A percentile compares a stretch with the other conserved stretches of the same genome.
These are phyloP conservation scores for Diaporthe ilicicola DNA, from an alignment of 2,329 filamentous ascomycete genomes.

Conservation along the genomic window DNA sequence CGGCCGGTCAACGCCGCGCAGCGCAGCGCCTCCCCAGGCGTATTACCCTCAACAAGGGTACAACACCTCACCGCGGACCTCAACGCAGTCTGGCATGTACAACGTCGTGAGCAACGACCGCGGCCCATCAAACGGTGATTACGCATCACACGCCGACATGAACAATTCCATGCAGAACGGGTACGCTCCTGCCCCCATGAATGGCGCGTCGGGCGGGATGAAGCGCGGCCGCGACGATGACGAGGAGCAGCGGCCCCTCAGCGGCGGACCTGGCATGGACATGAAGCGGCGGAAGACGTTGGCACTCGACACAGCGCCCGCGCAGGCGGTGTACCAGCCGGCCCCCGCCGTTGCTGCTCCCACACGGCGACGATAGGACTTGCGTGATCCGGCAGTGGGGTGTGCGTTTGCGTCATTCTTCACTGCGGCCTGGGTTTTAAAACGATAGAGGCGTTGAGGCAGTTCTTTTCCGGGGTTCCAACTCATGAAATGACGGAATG, in stretches of 20 bases:
- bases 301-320: constrained; percentile 42
- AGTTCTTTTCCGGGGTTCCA: constrained; percentile 24
- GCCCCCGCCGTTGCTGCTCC: constrained; percentile 40
- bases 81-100: constrained; percentile 82
- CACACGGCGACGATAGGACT: constrained; percentile 28
- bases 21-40: constrained; percentile 73
- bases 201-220: constrained; percentile 60
- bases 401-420: constrained; percentile 18
- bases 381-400: background rate
- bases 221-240: constrained; percentile 56
- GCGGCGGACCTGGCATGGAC: constrained; percentile 41
- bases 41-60: constrained; percentile 81
- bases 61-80: constrained; percentile 78
- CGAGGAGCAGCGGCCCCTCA: constrained; percentile 47
- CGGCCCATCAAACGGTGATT: constrained; percentile 73
- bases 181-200: constrained; percentile 71
- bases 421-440: constrained; percentile 24
- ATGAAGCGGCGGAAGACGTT: constrained; percentile 48
- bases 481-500: constrained; percentile 29
- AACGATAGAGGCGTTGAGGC: constrained; percentile 33
- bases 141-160: constrained; percentile 72
- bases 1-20: constrained; percentile 86
- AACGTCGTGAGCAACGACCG: constrained; percentile 88
- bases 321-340: constrained; percentile 41
- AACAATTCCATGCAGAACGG: constrained; percentile 63